Base-by-base conservation (phyloP, 257 asterid species). In the Sherardia arvensis region DNA sequence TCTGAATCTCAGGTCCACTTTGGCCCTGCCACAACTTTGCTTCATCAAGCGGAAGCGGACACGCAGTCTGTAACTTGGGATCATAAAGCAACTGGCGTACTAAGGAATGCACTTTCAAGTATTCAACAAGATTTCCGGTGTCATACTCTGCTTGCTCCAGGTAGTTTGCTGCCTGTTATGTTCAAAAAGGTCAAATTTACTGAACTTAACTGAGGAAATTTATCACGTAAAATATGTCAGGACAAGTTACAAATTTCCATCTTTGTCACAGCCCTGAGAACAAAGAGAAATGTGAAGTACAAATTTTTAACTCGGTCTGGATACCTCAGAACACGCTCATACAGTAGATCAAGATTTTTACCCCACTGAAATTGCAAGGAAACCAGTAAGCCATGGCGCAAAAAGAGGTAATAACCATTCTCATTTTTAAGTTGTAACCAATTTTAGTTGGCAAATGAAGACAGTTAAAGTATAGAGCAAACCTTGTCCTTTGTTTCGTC, bases 11-110 rank as follows among this genome's bases (percentile, higher is more conserved):
- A 12, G 98, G 96, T 53, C 95, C 94, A 79, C 94, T 80, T 80
- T 83, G 96, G 69, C 98, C 98, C 77, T 91, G 85, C 96, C 98
- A 88, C 78, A 91, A 73, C 84, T 91, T 87, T 67, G 98, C 98
- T 77, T 88, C 98, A 59, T 88, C 96, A 64, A 86, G 88, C 1
- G 98, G 98, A 72, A 88, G 85, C 1, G 96, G 96, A 63, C 98
- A 91, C 21, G 94, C 96, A 60, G 85, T 76, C 77, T 74, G 98
- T 57, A 91, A 84, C 69, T 86, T 87, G 3, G 91, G 88, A 71
- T 88, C 80, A 81, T 91, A 84, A 71, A 91, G 81, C 25, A 91
- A 69, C 76, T 88, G 95, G 6, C 83, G 87, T 77, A 91, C 67
- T 69, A 91, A 72, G 61, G 95, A 84, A 71, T 85, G 85, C 11